Percentiles rank a stretch among this genome's conserved stretches.
phyloP scores from a whole-genome alignment of 164 flowering plant species.

The Annona squamosa region DNA sequence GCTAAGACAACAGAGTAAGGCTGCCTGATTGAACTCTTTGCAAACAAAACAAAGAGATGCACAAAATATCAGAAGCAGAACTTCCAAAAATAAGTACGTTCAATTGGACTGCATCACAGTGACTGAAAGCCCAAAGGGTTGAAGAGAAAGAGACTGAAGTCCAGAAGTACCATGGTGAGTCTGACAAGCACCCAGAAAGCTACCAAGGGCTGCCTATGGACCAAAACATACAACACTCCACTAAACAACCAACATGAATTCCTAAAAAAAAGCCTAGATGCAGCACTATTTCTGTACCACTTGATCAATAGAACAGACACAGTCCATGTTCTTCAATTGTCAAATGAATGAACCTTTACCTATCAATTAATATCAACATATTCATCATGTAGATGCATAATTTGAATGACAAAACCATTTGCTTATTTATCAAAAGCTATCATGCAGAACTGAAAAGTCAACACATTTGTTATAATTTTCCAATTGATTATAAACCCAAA shows the following conservation, averaged over 20 bases:
- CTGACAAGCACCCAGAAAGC: neutral
- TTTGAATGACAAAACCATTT: neutral
- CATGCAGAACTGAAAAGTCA: neutral
- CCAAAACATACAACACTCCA: neutral
- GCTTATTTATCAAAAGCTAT: neutral
- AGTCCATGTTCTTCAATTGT: neutral
- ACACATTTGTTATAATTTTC: neutral
- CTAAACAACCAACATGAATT: neutral
- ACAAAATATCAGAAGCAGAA: neutral
- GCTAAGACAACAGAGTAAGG: conserved; percentile 3
- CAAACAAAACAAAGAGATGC: neutral
- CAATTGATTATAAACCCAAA: neutral
- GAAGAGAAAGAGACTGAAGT: neutral
- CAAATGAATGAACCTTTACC: neutral
- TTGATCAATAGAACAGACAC: neutral
- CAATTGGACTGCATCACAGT: neutral
- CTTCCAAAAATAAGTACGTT: conserved; percentile 1
- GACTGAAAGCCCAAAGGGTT: neutral
- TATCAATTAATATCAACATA: neutral
- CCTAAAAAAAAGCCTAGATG: neutral
- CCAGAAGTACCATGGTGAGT: neutral
- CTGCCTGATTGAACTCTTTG: conserved; percentile 2
- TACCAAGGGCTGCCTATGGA: neutral
- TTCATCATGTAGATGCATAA: neutral
- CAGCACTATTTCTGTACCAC: neutral